phyloP scores from a whole-genome alignment of 2,329 filamentous ascomycete genomes.

The Stachybotrys elegans region DNA sequence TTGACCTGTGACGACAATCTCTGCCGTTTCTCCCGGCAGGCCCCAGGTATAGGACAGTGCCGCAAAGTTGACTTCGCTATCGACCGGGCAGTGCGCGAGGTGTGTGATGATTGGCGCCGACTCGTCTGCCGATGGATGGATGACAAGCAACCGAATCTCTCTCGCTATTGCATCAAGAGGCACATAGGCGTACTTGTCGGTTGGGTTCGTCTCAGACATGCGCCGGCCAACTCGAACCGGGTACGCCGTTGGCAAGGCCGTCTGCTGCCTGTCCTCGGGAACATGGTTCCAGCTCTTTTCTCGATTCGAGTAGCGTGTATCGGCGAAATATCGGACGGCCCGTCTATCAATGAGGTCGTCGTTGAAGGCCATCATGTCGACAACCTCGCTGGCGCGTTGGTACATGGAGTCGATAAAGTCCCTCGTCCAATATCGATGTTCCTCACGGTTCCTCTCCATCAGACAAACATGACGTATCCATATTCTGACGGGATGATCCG shows the following conservation, averaged over 20 bases:
- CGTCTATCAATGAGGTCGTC: neutral
- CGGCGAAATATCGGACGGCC: neutral
- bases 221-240: neutral
- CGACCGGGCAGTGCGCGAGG: neutral
- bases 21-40: neutral
- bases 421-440: neutral
- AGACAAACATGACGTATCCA: neutral
- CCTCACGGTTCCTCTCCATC: neutral
- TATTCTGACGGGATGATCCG: neutral
- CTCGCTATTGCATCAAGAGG: neutral
- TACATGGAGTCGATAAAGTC: neutral
- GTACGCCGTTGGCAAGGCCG: neutral
- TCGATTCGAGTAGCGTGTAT: neutral
- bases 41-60: neutral
- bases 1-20: neutral
- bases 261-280: neutral
- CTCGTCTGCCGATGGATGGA: neutral
- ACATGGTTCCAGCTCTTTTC: neutral
- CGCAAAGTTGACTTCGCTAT: neutral
- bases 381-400: neutral
- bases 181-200: neutral
- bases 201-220: neutral
- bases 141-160: neutral
- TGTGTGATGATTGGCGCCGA: neutral
- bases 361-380: neutral